Conservation (phyloP, 768 basidiomycete genomes). For the Coprinopsis sp. region DNA sequence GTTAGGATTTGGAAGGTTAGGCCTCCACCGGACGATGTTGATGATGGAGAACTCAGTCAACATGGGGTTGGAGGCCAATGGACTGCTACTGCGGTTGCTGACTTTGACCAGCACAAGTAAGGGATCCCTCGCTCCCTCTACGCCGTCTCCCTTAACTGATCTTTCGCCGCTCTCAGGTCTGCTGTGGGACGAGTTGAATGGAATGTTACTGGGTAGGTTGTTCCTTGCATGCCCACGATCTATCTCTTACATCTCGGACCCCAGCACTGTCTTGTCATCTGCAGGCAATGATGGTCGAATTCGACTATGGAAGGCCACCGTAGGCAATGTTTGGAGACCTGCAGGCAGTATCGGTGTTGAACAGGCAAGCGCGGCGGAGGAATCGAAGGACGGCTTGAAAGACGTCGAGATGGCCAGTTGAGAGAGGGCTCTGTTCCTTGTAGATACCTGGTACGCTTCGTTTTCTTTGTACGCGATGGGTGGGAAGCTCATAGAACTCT, state of each 20-base stretch:
- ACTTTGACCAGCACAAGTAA: constrained; percentile 84
- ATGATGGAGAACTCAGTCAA: constrained; percentile 32
- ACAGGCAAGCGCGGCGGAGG: constrained; percentile 55
- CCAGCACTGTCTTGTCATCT: constrained; percentile 75
- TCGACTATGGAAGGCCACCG: constrained; percentile 79
- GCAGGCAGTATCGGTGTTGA: constrained; percentile 82
- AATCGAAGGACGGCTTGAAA: constrained; percentile 26
- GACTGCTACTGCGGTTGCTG: constrained; percentile 72
- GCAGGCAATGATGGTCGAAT: constrained; percentile 82
- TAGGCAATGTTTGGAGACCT: constrained; percentile 79
- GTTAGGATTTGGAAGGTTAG: constrained; percentile 88
- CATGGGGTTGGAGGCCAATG: constrained; percentile 63
- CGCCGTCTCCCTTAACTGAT: neutral
- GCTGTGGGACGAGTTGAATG: constrained; percentile 86
- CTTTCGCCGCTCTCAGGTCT: constrained; percentile 38
- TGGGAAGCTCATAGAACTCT: too few species aligned
- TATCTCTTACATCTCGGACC: neutral
- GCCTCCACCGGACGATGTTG: constrained; percentile 47
- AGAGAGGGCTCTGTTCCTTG: constrained; percentile 1
- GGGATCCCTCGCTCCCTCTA: constrained; percentile 14
- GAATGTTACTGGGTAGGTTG: constrained; percentile 77
- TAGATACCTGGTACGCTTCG: too few species aligned
- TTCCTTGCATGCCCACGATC: neutral
- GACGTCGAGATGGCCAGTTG: constrained; percentile 42
- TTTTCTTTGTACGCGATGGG: too few species aligned